Evolutionary conservation across 192 early-diverging fungal species (phyloP).

Genomic region (Piromyces finnis): DNA sequence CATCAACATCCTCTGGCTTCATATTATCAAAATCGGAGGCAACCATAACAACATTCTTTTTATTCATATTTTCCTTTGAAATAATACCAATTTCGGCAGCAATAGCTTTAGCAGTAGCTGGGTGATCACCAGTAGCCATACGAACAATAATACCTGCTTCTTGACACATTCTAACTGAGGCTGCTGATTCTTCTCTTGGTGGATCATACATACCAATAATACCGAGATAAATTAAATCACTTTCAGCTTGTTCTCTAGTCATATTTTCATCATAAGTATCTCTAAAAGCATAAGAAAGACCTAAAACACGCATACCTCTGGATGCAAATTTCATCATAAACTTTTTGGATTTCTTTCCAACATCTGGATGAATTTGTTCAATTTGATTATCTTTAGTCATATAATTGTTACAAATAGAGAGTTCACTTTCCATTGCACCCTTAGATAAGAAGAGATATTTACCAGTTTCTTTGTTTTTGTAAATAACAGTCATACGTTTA

Average conservation of each 20-base stretch:
- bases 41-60: slow-evolving; percentile 1
- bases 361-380: not conserved
- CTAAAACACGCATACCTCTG: slow-evolving; percentile 18
- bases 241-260: slow-evolving; percentile 3
- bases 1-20: slow-evolving; percentile 10
- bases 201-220: slow-evolving; percentile 8
- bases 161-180: not conserved
- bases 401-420: not conserved
- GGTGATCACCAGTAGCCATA: slow-evolving; percentile 8
- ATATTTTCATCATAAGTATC: not conserved
- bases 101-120: slow-evolving; percentile 8
- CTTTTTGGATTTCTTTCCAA: not conserved
- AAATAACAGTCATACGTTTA: slow-evolving; percentile 82
- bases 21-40: slow-evolving; percentile 12
- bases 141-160: slow-evolving; percentile 3
- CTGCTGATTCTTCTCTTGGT: slow-evolving; percentile 1
- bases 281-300: slow-evolving; percentile 59
- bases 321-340: not conserved
- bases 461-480: slow-evolving; percentile 47
- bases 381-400: not conserved
- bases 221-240: slow-evolving; percentile 4
- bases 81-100: slow-evolving; percentile 7
- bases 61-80: not conserved
- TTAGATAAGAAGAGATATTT: slow-evolving; percentile 77
- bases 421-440: slow-evolving; percentile 78